Base-by-base conservation (phyloP, 139 green algal species). In the Chlamydomonas eustigma region DNA sequence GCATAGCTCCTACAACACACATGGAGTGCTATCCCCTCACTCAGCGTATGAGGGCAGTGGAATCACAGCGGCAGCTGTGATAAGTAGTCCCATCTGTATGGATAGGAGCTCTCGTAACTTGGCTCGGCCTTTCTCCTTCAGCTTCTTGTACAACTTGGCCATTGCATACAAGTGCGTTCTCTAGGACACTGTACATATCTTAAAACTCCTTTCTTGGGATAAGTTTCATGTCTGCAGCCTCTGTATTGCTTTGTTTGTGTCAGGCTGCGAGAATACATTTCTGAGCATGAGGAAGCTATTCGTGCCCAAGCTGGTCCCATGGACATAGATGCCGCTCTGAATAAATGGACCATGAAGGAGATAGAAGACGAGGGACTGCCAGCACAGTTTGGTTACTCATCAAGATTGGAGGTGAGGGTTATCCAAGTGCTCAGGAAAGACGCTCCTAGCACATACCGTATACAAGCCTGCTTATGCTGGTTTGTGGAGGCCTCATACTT, bases 71-170 rank as follows among this genome's bases (percentile, higher is more conserved):
- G 85, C 85, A 6, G 87, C 83, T 1, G 74, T 87, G 37, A 82
- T 91, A 35, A 84, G 67, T 51, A 77, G 74, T 4, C 87, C 87
- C 1, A 73, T 90, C 33, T 91, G 85, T 76, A 68, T 91, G 34
- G 39, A 75, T 65, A 80, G 36, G 18, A 81, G 52, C 51, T 74
- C 73, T 5, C 65, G 28, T 1, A 80, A 78, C 5, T 58, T 90
- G 37, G 50, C 64, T 1, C 64, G 63, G 44, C 78, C 77, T 24
- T 84, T 75, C 69, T 83, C 78, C 18, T 28, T 79, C 4, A 64
- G 37, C 31, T 88, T 83, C 76, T 34, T 88, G 76, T 93, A 91
- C 81, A 91, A 91, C 80, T 58, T 89, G 38, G 80, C 78, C 0
- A 63, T 93, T 31, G 84, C 84, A 0, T 83, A 76, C 73, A 85